Conservation (phyloP, 2,329 filamentous ascomycete species). For the Colletotrichum sp. region DNA sequence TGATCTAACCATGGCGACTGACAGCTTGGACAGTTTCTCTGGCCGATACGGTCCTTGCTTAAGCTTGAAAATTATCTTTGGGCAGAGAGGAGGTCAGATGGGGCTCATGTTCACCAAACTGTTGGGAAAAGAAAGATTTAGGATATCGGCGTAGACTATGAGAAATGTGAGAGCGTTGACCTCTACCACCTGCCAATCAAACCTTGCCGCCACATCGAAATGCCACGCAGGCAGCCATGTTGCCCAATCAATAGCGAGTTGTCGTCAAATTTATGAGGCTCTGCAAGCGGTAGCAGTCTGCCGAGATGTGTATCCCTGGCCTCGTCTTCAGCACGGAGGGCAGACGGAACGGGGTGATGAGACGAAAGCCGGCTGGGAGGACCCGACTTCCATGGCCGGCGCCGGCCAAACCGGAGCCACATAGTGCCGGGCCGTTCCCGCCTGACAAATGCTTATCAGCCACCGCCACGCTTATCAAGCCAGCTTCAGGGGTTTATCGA, state of each 20-base stretch:
- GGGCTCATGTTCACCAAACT: not conserved
- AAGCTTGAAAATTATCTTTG: not conserved
- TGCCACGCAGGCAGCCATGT: not conserved
- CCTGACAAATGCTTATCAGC: constrained; percentile 6
- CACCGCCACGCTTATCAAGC: not conserved
- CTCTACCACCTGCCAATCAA: not conserved
- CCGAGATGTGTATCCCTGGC: not conserved
- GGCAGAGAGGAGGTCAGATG: not conserved
- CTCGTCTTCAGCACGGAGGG: not conserved
- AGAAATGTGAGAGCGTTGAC: not conserved
- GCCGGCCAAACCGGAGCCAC: constrained; percentile 8
- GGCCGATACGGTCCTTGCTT: constrained; percentile 55
- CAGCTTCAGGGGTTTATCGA: not conserved
- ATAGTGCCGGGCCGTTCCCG: constrained; percentile 7
- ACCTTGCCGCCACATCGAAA: not conserved
- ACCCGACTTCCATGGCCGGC: not conserved
- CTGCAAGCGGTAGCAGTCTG: not conserved
- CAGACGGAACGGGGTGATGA: not conserved
- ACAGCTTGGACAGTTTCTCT: constrained; percentile 45
- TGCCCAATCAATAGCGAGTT: not conserved
- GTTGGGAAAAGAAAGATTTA: not conserved
- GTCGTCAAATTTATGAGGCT: not conserved
- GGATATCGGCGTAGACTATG: not conserved
- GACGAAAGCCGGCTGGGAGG: not conserved
- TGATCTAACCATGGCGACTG: not conserved